Base-by-base conservation (phyloP, 352 stramenopile genomes). In the Blastocystis sp. region DNA sequence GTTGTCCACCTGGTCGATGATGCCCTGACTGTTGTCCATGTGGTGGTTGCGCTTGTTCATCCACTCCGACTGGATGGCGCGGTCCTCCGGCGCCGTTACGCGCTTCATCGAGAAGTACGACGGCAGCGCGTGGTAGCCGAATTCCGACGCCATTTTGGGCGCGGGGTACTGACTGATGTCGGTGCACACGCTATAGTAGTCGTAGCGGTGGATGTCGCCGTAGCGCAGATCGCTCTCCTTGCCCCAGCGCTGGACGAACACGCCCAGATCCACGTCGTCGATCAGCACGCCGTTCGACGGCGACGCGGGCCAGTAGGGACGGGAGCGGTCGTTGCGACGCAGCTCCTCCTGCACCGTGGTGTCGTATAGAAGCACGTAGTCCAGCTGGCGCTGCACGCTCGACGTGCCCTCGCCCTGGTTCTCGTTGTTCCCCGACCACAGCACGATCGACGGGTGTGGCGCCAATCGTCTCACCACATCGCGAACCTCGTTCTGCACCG, bases 361-460 rank as follows among this genome's bases (percentile, higher is more conserved):
- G 50, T 95, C 92, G 79, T 95, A 96, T 9, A 96, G 89, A 81
- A 93, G 94, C 4, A 93, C 93, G 62, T 94, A 95, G 82, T 96
- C 94, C 12, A 90, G 91, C 39, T 70, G 74, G 26, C 55, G 55
- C 41, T 82, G 74, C 21, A 51, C 29, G 3, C 26, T 66, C 2
- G 55, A 70, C 26, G 55, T 95, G 80, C 93, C 94, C 88, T 95
- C 55, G 93, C 90, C 33, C 31, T 82, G 74, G 41, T 96, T 96
- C 88, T 97, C 94, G 90, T 97, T 97, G 92, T 96, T 96, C 39
- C 93, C 94, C 13, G 94, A 94, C 94, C 94, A 97, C 24, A 96
- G 95, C 10, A 93, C 93, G 76, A 97, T 93, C 76, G 93, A 96
- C 33, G 94, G 94, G 90, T 93, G 95, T 82, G 94, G 94, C 39